Conservation (phyloP, 73 alveolate genomes). For the Blepharisma stoltei region DNA sequence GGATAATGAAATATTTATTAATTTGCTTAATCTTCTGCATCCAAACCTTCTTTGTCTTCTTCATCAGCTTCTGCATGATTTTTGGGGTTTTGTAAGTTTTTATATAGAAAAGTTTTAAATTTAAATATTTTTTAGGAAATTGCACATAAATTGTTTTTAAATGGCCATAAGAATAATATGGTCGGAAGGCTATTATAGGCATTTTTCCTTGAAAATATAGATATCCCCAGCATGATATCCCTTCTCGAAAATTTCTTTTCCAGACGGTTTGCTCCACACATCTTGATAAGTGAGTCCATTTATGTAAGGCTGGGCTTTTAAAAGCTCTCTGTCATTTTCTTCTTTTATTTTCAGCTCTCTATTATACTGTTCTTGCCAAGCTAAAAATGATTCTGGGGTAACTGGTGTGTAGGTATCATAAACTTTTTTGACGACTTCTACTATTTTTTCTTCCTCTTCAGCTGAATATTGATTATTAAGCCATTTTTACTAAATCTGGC, state of each 20-base stretch:
- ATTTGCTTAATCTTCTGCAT: not conserved
- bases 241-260: slow-evolving; percentile 4
- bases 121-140: no score
- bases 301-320: not conserved
- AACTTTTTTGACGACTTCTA: not conserved
- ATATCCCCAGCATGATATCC: not conserved
- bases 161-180: no score
- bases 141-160: no score
- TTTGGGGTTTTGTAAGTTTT: no score
- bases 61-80: no score
- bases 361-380: slow-evolving; percentile 12
- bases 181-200: no score
- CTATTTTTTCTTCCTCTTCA: not conserved
- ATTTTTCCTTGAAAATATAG: no score
- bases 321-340: not conserved
- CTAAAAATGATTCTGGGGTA: not conserved
- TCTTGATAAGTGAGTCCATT: slow-evolving; percentile 22
- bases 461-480: not conserved
- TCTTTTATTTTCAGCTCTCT: not conserved
- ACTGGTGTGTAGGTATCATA: slow-evolving; percentile 17
- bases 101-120: no score
- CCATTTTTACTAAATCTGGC: no score
- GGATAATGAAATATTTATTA: not conserved
- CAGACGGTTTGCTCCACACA: slow-evolving; percentile 23
- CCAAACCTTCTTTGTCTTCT: no score